Percentiles rank a stretch among this genome's conserved stretches.
Evolutionary conservation across 306 rosid genomes (phyloP).

Genomic region (Acacia confusa): DNA sequence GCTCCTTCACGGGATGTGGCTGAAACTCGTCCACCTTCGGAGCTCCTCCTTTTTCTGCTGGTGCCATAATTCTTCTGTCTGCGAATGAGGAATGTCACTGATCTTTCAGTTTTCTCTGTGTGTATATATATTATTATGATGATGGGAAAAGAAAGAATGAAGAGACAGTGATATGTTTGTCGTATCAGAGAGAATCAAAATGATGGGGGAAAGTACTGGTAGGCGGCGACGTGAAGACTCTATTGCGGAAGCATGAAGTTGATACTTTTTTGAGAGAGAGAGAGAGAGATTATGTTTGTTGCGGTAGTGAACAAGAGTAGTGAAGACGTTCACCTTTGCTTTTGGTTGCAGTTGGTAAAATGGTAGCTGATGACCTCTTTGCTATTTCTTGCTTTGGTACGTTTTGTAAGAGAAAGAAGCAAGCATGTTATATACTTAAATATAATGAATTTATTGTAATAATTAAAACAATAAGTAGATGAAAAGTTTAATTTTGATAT

Average conservation of each 20-base stretch:
- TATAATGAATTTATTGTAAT: background rate
- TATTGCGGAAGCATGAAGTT: background rate
- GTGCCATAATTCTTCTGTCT: slow-evolving; percentile 14
- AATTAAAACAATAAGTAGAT: background rate
- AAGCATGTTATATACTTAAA: background rate
- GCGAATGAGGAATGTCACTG: background rate
- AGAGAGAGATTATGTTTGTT: background rate
- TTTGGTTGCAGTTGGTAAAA: slow-evolving; percentile 34
- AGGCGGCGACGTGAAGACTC: slow-evolving; percentile 39
- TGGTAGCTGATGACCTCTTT: slow-evolving; percentile 26
- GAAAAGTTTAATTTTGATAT: too few relatives aligned
- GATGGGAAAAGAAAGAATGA: background rate
- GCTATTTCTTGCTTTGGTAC: background rate
- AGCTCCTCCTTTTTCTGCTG: background rate
- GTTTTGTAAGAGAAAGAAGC: background rate
- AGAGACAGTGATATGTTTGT: background rate
- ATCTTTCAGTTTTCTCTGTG: background rate
- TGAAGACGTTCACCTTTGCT: slow-evolving; percentile 14
- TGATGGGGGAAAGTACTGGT: background rate
- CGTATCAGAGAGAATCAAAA: background rate
- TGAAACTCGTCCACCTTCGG: slow-evolving; percentile 56
- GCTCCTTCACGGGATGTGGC: slow-evolving; percentile 82
- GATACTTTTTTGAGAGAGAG: background rate
- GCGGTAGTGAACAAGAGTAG: background rate
- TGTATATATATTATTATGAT: background rate